A percentile compares a stretch with the other conserved stretches of the same genome.
These are phyloP conservation scores for Exophiala oligosperma DNA, from an alignment of 2,329 filamentous ascomycete genomes.

Conservation along the genomic window DNA sequence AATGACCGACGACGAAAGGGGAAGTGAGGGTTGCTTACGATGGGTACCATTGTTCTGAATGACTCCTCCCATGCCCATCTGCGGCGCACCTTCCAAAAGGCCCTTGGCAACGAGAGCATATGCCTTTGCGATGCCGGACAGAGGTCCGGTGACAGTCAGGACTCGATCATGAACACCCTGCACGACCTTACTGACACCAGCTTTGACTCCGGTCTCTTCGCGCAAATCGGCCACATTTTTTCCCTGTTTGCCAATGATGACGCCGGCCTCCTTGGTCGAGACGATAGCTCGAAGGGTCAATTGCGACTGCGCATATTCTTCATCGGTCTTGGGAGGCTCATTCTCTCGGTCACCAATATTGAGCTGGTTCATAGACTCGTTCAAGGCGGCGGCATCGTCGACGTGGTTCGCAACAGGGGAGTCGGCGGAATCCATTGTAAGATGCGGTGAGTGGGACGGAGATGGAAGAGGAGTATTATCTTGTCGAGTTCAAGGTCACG, in stretches of 20 bases:
- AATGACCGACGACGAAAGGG: conserved; percentile 11
- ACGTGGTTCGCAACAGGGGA: conserved; percentile 52
- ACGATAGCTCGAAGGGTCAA: conserved; percentile 96
- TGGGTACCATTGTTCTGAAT: conserved; percentile 87
- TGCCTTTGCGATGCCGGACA: conserved; percentile 85
- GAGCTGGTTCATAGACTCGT: conserved; percentile 64
- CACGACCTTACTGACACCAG: conserved; percentile 97
- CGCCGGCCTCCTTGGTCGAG: conserved; percentile 96
- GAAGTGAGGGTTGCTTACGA: conserved; percentile 62
- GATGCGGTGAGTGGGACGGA: conserved; percentile 15
- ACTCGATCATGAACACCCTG: conserved; percentile 97
- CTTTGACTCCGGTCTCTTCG: conserved; percentile 96
- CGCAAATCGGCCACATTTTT: conserved; percentile 97
- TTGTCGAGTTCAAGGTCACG: conserved; percentile 13
- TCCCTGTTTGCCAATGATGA: conserved; percentile 98
- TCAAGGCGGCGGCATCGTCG: conserved; percentile 60
- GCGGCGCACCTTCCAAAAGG: conserved; percentile 86
- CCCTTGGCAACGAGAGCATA: conserved; percentile 92
- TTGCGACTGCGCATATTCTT: conserved; percentile 91
- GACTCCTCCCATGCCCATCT: conserved; percentile 94
- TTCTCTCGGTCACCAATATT: conserved; percentile 66
- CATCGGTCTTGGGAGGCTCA: conserved; percentile 85
- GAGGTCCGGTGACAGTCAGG: conserved; percentile 86
- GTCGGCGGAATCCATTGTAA: conserved; percentile 63
- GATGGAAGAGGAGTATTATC: conserved; percentile 1